phyloP scores from a whole-genome alignment of 352 stramenopile genomes.

The Phytophthora melonis region DNA sequence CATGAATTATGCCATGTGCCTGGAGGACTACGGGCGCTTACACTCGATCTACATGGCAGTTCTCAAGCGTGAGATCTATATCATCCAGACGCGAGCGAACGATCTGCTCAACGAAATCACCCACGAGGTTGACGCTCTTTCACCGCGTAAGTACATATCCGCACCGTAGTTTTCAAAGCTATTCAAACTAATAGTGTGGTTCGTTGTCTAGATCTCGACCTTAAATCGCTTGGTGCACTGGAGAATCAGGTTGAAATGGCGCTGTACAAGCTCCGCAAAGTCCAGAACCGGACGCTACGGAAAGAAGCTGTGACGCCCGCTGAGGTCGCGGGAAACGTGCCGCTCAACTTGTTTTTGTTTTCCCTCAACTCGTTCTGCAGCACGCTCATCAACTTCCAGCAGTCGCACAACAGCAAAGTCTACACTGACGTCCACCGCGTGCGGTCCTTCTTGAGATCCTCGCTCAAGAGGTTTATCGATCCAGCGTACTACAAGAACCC shows the following conservation, averaged over 20 bases:
- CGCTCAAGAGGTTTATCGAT: conserved; percentile 58
- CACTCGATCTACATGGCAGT: conserved; percentile 71
- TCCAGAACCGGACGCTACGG: conserved; percentile 62
- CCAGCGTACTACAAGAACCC: conserved; percentile 49
- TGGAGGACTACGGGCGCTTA: conserved; percentile 70
- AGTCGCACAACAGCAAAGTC: conserved; percentile 63
- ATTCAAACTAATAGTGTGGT: conserved; percentile 1
- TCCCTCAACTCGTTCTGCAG: conserved; percentile 81
- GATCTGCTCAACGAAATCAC: conserved; percentile 74
- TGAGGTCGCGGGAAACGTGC: conserved; percentile 75
- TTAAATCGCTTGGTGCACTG: conserved; percentile 50
- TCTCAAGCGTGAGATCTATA: conserved; percentile 76
- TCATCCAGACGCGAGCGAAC: conserved; percentile 71
- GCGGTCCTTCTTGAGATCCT: conserved; percentile 50
- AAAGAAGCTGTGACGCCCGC: conserved; percentile 55
- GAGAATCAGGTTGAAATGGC: conserved; percentile 73
- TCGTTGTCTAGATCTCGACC: conserved; percentile 48
- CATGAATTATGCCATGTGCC: conserved; percentile 71
- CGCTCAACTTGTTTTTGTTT: conserved; percentile 81
- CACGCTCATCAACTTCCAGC: conserved; percentile 72
- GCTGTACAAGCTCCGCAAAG: conserved; percentile 62
- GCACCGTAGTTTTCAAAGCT: no score
- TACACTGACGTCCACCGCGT: conserved; percentile 57
- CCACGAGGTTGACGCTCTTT: conserved; percentile 53
- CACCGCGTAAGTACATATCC: conserved; percentile 42